These are phyloP conservation scores for Pseudogymnoascus sp. DNA, from an alignment of 2,329 filamentous ascomycete species.

Conservation along the genomic window DNA sequence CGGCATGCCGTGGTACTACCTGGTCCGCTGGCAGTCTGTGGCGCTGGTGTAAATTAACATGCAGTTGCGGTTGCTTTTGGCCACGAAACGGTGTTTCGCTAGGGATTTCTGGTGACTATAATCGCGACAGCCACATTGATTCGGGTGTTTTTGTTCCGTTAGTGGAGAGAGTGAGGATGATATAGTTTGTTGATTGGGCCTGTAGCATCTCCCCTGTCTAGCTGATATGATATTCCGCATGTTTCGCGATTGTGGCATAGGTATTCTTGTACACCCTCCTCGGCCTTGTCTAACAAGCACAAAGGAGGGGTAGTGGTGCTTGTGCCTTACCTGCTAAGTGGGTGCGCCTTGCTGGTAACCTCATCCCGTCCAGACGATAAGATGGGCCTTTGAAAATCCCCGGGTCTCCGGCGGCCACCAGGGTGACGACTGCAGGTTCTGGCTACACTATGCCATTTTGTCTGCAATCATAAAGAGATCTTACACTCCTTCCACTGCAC, in stretches of 20 bases:
- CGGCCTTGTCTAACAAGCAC: neutral
- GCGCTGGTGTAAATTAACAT: neutral
- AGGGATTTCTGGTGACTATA: neutral
- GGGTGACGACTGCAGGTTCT: neutral
- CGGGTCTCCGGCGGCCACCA: neutral
- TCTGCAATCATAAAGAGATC: neutral
- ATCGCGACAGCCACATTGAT: neutral
- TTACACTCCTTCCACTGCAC: conserved; percentile 1
- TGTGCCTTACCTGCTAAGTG: neutral
- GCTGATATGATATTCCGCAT: neutral
- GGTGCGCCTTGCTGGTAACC: neutral
- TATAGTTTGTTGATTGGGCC: neutral
- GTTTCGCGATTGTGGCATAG: neutral
- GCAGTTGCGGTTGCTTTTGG: neutral
- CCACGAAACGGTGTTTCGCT: neutral
- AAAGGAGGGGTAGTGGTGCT: neutral
- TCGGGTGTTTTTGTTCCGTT: neutral
- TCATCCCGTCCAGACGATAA: neutral
- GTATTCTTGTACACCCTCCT: neutral
- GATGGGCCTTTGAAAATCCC: neutral
- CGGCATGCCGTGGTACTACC: neutral
- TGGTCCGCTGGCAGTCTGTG: conserved; percentile 1
- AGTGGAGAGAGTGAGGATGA: neutral
- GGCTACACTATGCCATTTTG: neutral
- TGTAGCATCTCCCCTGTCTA: neutral